A percentile compares a stretch with the other conserved stretches of the same genome.
Conservation (phyloP, 257 asterid species). For the Nicotiana obtusifolia region DNA sequence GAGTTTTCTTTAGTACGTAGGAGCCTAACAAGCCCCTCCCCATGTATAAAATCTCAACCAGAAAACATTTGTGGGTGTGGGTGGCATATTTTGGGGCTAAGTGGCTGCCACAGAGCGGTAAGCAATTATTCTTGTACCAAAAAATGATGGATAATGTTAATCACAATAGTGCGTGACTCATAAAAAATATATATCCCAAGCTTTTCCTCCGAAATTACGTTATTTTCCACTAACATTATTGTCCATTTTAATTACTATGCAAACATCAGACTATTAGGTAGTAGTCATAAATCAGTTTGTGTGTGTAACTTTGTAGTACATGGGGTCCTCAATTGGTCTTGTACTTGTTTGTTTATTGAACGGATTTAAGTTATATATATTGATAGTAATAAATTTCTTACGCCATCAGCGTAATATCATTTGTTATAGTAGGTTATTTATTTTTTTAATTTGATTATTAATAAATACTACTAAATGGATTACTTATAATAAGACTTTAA, state of each 20-base stretch:
- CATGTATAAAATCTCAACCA: background rate
- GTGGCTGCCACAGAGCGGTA: background rate
- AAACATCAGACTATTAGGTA: conserved; percentile 1
- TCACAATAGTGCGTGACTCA: background rate
- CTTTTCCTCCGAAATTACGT: background rate
- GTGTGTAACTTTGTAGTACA: background rate
- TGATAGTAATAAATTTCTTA: no score
- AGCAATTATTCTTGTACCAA: background rate
- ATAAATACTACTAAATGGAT: no score
- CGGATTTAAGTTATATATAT: no score
- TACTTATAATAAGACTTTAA: no score
- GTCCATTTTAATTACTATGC: background rate
- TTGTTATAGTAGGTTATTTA: no score
- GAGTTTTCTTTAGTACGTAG: no score
- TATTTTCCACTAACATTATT: background rate
- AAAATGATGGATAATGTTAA: background rate
- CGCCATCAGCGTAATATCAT: no score
- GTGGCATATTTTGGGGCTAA: background rate
- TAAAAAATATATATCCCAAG: background rate
- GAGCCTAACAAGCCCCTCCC: no score
- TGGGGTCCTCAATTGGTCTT: background rate
- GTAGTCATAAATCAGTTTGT: background rate
- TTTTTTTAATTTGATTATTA: no score
- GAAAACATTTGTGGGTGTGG: background rate
- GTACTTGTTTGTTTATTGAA: background rate